These are phyloP conservation scores for Zychaea mexicana DNA, from an alignment of 371 early-diverging fungal species.

Conservation along the genomic window DNA sequence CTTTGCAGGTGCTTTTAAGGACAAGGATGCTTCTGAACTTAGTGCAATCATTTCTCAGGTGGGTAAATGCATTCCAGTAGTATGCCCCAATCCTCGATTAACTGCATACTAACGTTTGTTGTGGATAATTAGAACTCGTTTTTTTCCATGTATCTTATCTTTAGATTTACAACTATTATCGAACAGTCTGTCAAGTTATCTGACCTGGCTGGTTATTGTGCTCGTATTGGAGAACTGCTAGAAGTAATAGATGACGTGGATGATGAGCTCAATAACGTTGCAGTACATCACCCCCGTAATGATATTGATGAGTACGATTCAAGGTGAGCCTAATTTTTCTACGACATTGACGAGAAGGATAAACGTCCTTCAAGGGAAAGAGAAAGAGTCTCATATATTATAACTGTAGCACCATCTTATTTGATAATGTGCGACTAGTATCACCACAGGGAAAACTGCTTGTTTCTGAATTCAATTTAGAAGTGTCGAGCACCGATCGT, in stretches of 20 bases:
- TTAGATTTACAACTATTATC: constrained; percentile 75
- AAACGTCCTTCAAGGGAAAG: neutral
- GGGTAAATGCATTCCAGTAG: too few species aligned
- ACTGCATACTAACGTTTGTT: too few species aligned
- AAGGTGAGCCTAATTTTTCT: constrained; percentile 5
- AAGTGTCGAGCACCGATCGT: constrained; percentile 53
- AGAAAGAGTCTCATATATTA: neutral
- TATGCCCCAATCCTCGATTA: too few species aligned
- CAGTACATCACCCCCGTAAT: constrained; percentile 43
- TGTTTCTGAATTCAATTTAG: constrained; percentile 49
- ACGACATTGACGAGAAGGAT: too few species aligned
- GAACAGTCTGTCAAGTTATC: constrained; percentile 67
- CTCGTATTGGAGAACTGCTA: constrained; percentile 85
- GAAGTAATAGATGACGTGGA: constrained; percentile 66
- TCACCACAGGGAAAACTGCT: constrained; percentile 40
- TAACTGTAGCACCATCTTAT: constrained; percentile 27
- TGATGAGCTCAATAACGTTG: constrained; percentile 44
- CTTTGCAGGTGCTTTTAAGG: constrained; percentile 77
- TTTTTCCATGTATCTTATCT: constrained; percentile 78
- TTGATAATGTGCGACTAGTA: constrained; percentile 35
- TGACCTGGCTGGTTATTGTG: constrained; percentile 81
- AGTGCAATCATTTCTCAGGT: constrained; percentile 76
- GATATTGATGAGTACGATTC: constrained; percentile 11
- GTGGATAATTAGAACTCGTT: constrained; percentile 58
- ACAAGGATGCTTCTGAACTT: constrained; percentile 63